These are phyloP conservation scores for Pseudopithomyces maydicus DNA, from an alignment of 2,329 filamentous ascomycete species.

Conservation along the genomic window DNA sequence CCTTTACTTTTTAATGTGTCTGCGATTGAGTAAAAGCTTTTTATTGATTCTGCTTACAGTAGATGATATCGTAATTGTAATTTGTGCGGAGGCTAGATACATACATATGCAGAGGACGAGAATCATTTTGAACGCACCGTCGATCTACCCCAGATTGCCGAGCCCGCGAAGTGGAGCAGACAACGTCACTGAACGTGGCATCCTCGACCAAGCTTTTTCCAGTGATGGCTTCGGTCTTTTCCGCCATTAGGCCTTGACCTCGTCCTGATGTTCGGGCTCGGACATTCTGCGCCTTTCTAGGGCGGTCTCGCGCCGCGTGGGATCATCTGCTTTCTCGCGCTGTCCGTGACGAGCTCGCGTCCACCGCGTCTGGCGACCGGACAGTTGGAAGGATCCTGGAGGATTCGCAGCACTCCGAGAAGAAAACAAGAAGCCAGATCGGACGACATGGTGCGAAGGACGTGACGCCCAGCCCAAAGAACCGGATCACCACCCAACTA, in stretches of 20 bases:
- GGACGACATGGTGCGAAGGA: neutral
- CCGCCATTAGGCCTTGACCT: neutral
- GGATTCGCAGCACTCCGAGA: neutral
- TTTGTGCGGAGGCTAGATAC: neutral
- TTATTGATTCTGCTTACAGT: too few relatives aligned
- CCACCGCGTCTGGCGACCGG: neutral
- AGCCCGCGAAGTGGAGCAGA: conserved; percentile 3
- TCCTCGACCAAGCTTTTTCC: conserved; percentile 1
- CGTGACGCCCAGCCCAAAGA: conserved; percentile 4
- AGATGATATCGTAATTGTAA: neutral
- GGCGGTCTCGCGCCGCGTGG: neutral
- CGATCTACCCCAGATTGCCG: conserved; percentile 13
- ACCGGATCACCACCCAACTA: conserved; percentile 7
- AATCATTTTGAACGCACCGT: neutral
- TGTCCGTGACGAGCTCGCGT: neutral
- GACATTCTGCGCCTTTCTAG: conserved; percentile 16
- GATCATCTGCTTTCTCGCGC: neutral
- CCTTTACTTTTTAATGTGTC: conserved; percentile 13
- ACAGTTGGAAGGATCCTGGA: neutral
- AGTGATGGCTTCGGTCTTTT: conserved; percentile 1
- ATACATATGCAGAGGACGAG: neutral
- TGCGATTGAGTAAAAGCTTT: neutral
- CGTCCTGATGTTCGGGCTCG: conserved; percentile 10
- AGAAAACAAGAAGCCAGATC: neutral
- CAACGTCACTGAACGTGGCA: conserved; percentile 7